These are phyloP conservation scores for Chaetothyriales sp. DNA, from an alignment of 2,329 filamentous ascomycete genomes.

Conservation along the genomic window DNA sequence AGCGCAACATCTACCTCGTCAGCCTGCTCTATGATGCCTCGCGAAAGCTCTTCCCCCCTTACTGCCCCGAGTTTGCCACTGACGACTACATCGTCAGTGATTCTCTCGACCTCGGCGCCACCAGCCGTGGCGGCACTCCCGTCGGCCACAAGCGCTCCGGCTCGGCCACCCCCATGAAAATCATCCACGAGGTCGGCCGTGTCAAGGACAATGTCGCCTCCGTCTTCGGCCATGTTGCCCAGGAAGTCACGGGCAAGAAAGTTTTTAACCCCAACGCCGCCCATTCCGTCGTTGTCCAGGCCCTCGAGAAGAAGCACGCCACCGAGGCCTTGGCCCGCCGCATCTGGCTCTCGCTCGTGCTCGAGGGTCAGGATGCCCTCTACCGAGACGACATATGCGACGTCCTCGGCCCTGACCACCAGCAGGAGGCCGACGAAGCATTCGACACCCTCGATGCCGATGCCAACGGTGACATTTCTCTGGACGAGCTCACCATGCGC, in stretches of 20 bases:
- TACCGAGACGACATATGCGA: slow-evolving; percentile 71
- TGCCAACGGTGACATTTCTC: slow-evolving; percentile 80
- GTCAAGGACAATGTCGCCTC: slow-evolving; percentile 89
- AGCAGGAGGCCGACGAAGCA: slow-evolving; percentile 69
- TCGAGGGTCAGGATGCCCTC: slow-evolving; percentile 71
- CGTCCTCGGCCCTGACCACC: slow-evolving; percentile 64
- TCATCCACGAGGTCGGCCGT: slow-evolving; percentile 63
- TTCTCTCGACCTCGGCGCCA: slow-evolving; percentile 55
- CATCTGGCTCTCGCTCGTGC: slow-evolving; percentile 96
- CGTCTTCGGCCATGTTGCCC: slow-evolving; percentile 81
- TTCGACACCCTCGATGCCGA: slow-evolving; percentile 73
- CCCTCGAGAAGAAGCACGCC: slow-evolving; percentile 68
- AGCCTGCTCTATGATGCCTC: slow-evolving; percentile 84
- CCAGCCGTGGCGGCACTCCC: slow-evolving; percentile 23
- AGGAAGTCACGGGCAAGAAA: slow-evolving; percentile 88
- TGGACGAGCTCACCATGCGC: slow-evolving; percentile 89
- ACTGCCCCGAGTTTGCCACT: slow-evolving; percentile 77
- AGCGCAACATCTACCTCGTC: slow-evolving; percentile 69
- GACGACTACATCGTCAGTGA: slow-evolving; percentile 90
- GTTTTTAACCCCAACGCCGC: slow-evolving; percentile 87
- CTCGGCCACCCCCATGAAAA: slow-evolving; percentile 60
- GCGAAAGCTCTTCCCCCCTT: slow-evolving; percentile 74
- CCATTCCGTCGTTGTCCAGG: slow-evolving; percentile 78
- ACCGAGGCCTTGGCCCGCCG: slow-evolving; percentile 87
- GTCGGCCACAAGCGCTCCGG: slow-evolving; percentile 40